Base-by-base conservation (phyloP, 1,139 yeast species). In the Candida sojae region DNA sequence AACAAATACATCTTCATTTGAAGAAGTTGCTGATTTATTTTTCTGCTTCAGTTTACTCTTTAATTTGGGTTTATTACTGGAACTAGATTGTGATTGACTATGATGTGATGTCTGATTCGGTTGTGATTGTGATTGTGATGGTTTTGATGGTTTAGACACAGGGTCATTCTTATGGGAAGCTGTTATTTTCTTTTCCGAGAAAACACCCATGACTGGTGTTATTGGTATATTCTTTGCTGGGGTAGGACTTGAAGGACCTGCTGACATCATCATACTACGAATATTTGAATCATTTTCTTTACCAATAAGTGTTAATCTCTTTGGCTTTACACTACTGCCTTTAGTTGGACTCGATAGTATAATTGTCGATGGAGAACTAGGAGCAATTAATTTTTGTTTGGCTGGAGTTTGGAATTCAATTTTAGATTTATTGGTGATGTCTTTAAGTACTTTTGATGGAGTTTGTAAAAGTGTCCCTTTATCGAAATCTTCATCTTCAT, bases 151-250 rank as follows among this genome's bases (percentile, higher is more conserved):
- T 17, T 17, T 17, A 17, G 21, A 17, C 21, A 17, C 21, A 2
- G 13, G 6, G 25, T n/a, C 17, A 6, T 37, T 21, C 7, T 12
- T 21, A 4, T 23, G 17, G 26, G 26, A 17, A 17, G 25, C 39
- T 38, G 37, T 35, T 6, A 40, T 17, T 36, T 60, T 61, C 48
- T 60, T 60, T 47, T 73, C 78, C 1, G 73, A 67, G 50, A 75
- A 75, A 1, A 73, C 67, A 1, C 80, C 80, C 80, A 75, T 75
- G 2, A 64, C 58, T 3, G 80, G 80, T 47, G 37, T 44, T 13
- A 25, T 39, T 10, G 47, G 34, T 30, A 39, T 25, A 17, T 62
- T 66, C 54, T 71, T 71, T 40, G 61, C 62, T 1, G 80, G 80
- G 2, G 80, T 75, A 6, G 80, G 80, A 48, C 74, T 69, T 6